These are phyloP conservation scores for Fusarium compactum DNA, from an alignment of 2,329 filamentous ascomycete genomes.

Conservation along the genomic window DNA sequence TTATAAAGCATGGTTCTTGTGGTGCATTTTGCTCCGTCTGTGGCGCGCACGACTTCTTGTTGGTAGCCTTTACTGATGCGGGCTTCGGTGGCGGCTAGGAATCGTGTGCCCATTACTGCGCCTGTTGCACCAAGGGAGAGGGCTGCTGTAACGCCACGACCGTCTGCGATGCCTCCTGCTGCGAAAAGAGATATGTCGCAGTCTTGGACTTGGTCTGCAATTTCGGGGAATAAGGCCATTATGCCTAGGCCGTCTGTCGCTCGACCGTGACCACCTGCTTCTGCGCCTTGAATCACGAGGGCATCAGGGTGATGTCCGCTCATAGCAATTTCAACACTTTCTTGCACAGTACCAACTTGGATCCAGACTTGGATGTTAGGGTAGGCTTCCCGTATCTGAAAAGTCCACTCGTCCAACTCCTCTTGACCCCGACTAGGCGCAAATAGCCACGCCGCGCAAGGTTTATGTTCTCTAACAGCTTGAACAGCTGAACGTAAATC, in stretches of 20 bases:
- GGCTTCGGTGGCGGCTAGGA: slow-evolving; percentile 63
- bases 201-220: slow-evolving; percentile 55
- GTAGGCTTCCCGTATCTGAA: slow-evolving; percentile 55
- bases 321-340: slow-evolving; percentile 58
- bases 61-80: slow-evolving; percentile 57
- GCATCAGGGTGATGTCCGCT: slow-evolving; percentile 58
- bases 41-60: slow-evolving; percentile 56
- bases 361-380: slow-evolving; percentile 63
- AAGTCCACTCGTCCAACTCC: slow-evolving; percentile 59
- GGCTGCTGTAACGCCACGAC: slow-evolving; percentile 62
- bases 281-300: slow-evolving; percentile 64
- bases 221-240: slow-evolving; percentile 63
- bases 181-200: slow-evolving; percentile 60
- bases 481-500: slow-evolving; percentile 50
- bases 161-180: slow-evolving; percentile 66
- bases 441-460: slow-evolving; percentile 61
- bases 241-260: slow-evolving; percentile 58
- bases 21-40: slow-evolving; percentile 55
- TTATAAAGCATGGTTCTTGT: slow-evolving; percentile 60
- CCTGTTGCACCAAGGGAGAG: slow-evolving; percentile 65
- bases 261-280: slow-evolving; percentile 67
- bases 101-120: slow-evolving; percentile 72
- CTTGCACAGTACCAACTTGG: slow-evolving; percentile 62
- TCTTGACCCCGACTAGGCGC: slow-evolving; percentile 51
- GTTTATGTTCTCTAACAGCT: slow-evolving; percentile 49